These are phyloP conservation scores for Diplocarpon rosae DNA, from an alignment of 2,329 filamentous ascomycete species.

Conservation along the genomic window DNA sequence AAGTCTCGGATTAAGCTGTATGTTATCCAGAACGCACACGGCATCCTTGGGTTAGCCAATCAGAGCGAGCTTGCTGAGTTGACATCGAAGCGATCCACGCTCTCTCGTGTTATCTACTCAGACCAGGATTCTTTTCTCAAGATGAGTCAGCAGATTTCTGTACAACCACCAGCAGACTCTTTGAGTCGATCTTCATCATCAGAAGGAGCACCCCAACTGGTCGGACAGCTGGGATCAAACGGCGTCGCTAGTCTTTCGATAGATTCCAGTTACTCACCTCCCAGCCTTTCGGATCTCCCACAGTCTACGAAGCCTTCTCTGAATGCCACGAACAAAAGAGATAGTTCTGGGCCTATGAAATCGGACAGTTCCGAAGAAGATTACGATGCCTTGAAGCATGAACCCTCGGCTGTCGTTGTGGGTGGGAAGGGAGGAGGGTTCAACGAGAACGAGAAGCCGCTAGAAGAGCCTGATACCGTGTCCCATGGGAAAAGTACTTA, in stretches of 20 bases:
- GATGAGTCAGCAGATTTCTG: background rate
- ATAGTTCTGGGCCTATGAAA: conserved; percentile 10
- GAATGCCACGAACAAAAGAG: conserved; percentile 9
- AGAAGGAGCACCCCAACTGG: conserved; percentile 13
- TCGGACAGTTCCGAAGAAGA: conserved; percentile 26
- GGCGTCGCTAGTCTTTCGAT: conserved; percentile 14
- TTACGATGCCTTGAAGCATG: conserved; percentile 23
- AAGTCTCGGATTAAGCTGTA: no score
- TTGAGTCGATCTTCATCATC: conserved; percentile 13
- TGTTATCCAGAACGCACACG: no score
- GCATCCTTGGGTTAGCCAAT: no score
- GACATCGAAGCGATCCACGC: no score
- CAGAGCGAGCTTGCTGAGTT: no score
- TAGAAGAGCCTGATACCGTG: conserved; percentile 1
- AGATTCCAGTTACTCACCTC: conserved; percentile 5
- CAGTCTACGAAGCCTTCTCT: conserved; percentile 22
- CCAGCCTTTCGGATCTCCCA: conserved; percentile 11
- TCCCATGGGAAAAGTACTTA: conserved; percentile 12
- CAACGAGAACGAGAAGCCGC: conserved; percentile 17
- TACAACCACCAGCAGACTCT: background rate
- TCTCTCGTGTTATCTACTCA: no score
- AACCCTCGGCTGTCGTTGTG: conserved; percentile 21
- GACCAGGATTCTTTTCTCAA: background rate
- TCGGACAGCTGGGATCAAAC: conserved; percentile 16
- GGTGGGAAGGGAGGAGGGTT: conserved; percentile 28